A percentile compares a stretch with the other conserved stretches of the same genome.
Evolutionary conservation across 2,329 filamentous ascomycete species (phyloP).

Genomic region (Fusarium brevicatenulatum): DNA sequence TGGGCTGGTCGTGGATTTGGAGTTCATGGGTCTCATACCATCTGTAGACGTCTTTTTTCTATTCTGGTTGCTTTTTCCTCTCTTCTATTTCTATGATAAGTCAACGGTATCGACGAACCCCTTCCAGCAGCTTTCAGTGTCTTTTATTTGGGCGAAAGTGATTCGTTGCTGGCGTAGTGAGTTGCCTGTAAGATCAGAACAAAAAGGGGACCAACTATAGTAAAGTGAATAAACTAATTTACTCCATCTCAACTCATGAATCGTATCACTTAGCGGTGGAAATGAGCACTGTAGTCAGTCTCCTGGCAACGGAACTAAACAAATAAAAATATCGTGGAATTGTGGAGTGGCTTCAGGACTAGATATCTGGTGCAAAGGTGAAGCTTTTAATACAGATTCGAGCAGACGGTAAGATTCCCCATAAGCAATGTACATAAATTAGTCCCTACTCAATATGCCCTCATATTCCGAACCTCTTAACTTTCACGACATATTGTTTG

Average conservation of each 20-base stretch:
- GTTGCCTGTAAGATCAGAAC: slow-evolving; percentile 2
- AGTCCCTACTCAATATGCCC: background rate
- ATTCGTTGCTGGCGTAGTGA: background rate
- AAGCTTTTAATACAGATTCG: background rate
- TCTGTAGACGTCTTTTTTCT: slow-evolving; percentile 41
- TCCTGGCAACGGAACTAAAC: slow-evolving; percentile 21
- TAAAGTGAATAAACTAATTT: background rate
- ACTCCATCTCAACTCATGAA: slow-evolving; percentile 1
- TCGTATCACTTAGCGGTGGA: background rate
- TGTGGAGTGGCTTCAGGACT: background rate
- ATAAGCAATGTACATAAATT: background rate
- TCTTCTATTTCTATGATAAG: slow-evolving; percentile 35
- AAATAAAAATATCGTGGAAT: background rate
- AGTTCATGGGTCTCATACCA: slow-evolving; percentile 43
- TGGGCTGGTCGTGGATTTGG: slow-evolving; percentile 33
- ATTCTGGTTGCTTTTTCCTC: slow-evolving; percentile 21
- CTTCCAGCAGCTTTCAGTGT: slow-evolving; percentile 19
- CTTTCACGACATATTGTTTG: background rate
- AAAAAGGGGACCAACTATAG: background rate
- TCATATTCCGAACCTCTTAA: background rate
- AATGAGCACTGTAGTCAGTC: slow-evolving; percentile 9
- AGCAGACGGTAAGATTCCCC: background rate
- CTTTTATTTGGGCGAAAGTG: slow-evolving; percentile 2
- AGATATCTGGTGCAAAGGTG: background rate
- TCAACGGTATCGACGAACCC: slow-evolving; percentile 30